Conservation (phyloP, 2,329 filamentous ascomycete species). For the Ceratocystiopsis minuta region DNA sequence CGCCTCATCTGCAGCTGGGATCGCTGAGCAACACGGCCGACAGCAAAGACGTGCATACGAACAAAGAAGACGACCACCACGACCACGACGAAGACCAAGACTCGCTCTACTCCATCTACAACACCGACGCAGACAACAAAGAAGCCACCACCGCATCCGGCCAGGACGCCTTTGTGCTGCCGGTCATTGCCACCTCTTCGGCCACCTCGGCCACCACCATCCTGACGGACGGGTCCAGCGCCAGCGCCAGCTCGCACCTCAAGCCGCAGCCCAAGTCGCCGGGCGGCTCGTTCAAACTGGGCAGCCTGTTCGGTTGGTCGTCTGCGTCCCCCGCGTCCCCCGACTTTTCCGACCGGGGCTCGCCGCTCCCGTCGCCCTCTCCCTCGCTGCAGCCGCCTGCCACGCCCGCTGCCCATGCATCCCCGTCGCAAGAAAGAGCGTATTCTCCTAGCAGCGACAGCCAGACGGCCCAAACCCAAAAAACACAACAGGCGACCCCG, state of each 20-base stretch:
- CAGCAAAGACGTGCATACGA: slow-evolving; percentile 20
- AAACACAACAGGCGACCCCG: no score
- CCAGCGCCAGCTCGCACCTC: background rate
- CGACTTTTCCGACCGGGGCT: slow-evolving; percentile 31
- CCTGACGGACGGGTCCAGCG: background rate
- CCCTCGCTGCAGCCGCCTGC: slow-evolving; percentile 20
- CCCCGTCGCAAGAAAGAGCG: slow-evolving; percentile 11
- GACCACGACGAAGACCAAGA: slow-evolving; percentile 1
- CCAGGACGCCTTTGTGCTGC: slow-evolving; percentile 1
- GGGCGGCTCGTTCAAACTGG: slow-evolving; percentile 26
- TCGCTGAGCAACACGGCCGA: slow-evolving; percentile 6
- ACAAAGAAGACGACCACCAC: slow-evolving; percentile 15
- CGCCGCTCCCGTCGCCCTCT: slow-evolving; percentile 32
- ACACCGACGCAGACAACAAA: background rate
- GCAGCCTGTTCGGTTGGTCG: slow-evolving; percentile 36
- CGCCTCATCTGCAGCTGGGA: slow-evolving; percentile 35
- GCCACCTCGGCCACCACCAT: background rate
- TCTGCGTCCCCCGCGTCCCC: slow-evolving; percentile 26
- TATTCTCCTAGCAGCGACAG: background rate
- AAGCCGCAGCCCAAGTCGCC: slow-evolving; percentile 32
- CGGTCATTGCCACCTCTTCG: slow-evolving; percentile 1
- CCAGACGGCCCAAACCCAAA: background rate
- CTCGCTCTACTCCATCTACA: slow-evolving; percentile 1
- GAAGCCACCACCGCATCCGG: no score
- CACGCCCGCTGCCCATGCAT: slow-evolving; percentile 23